A percentile compares a stretch with the other conserved stretches of the same genome.
Evolutionary conservation across 2,329 filamentous ascomycete genomes (phyloP).

Genomic region (Fusarium sp.): DNA sequence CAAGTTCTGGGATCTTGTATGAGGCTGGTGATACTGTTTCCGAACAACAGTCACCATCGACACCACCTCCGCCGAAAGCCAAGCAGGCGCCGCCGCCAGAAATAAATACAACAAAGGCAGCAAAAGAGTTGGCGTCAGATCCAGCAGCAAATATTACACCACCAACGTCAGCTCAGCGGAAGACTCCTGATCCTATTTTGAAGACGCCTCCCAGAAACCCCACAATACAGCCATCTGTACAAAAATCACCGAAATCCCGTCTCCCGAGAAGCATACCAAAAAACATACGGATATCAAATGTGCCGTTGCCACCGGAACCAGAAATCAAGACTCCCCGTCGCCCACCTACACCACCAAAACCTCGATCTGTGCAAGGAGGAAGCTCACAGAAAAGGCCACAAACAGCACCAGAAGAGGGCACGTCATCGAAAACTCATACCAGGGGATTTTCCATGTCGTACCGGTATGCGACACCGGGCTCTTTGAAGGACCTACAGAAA

Average conservation of each 20-base stretch:
- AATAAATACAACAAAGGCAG: not conserved
- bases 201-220: conserved; percentile 5
- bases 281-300: conserved; percentile 14
- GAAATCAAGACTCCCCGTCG: conserved; percentile 20
- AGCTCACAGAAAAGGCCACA: conserved; percentile 15
- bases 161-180: conserved; percentile 11
- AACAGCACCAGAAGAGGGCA: conserved; percentile 22
- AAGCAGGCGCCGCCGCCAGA: not conserved
- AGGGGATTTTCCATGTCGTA: conserved; percentile 22
- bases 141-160: not conserved
- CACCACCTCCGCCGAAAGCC: conserved; percentile 1
- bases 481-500: conserved; percentile 10
- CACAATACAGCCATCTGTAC: not conserved
- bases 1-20: conserved; percentile 22
- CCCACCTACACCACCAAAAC: conserved; percentile 38
- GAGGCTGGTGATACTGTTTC: conserved; percentile 4
- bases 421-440: not conserved
- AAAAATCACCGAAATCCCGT: conserved; percentile 26
- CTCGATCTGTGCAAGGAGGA: conserved; percentile 14
- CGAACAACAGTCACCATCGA: conserved; percentile 8
- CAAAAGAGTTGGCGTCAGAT: not conserved
- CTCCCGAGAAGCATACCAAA: conserved; percentile 17
- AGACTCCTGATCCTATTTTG: conserved; percentile 3
- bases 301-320: conserved; percentile 36
- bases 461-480: conserved; percentile 14